Evolutionary conservation across 768 basidiomycete genomes (phyloP).

Genomic region (Boletus edulis): DNA sequence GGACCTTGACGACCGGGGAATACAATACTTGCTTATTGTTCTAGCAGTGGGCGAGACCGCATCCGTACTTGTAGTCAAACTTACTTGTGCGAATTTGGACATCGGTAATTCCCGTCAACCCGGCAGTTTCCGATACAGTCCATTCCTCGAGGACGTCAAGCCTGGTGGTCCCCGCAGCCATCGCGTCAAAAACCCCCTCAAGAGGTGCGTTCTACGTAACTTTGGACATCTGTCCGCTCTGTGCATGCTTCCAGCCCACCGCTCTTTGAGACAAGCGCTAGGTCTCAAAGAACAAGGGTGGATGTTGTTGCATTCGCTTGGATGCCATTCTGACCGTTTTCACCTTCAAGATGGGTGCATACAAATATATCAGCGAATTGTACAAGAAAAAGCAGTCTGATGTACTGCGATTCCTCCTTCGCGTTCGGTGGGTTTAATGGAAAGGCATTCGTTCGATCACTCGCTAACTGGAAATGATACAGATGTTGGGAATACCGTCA

Average conservation of each 20-base stretch:
- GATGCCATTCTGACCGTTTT: slow-evolving; percentile 24
- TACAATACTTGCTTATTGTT: slow-evolving; percentile 21
- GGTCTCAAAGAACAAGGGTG: slow-evolving; percentile 18
- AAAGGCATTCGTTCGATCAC: background rate
- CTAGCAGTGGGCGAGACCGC: too few relatives aligned
- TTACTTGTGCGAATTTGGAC: slow-evolving; percentile 8
- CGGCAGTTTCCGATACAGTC: slow-evolving; percentile 19
- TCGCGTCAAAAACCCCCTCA: slow-evolving; percentile 21
- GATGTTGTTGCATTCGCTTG: slow-evolving; percentile 15
- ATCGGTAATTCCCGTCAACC: slow-evolving; percentile 24
- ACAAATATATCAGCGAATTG: slow-evolving; percentile 95
- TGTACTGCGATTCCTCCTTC: slow-evolving; percentile 95
- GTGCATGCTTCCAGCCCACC: background rate
- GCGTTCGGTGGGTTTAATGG: slow-evolving; percentile 70
- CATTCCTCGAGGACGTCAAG: background rate
- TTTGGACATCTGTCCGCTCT: background rate
- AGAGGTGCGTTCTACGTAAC: slow-evolving; percentile 28
- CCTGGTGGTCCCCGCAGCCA: slow-evolving; percentile 3
- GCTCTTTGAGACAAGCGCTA: slow-evolving; percentile 2
- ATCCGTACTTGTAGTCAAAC: too few relatives aligned
- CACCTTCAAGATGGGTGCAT: slow-evolving; percentile 77
- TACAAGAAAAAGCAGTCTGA: slow-evolving; percentile 99
- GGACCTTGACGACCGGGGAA: slow-evolving; percentile 21
- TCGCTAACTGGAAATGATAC: slow-evolving; percentile 5
- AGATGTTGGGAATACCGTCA: slow-evolving; percentile 99